Percentiles rank a stretch among this genome's conserved stretches.
These are phyloP conservation scores for Scheffersomyces illinoinensis DNA, from an alignment of 1,139 yeast species.

Conservation along the genomic window DNA sequence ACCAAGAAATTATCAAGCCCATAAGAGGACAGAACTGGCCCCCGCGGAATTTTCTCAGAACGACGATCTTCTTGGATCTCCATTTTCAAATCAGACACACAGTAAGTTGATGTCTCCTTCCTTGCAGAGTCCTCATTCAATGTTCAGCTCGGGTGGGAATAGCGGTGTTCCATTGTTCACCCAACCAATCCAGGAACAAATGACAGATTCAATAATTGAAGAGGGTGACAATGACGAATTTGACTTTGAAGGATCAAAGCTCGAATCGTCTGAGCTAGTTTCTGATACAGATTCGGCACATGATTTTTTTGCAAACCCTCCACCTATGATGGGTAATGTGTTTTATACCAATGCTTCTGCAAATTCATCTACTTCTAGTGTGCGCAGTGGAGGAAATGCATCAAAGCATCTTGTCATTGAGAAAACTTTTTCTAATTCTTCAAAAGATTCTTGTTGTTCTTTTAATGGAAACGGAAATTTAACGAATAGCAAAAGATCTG, in stretches of 20 bases:
- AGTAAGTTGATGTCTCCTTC: conserved; percentile 28
- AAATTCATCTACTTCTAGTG: conserved; percentile 37
- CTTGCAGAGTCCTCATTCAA: conserved; percentile 6
- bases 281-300: conserved; percentile 7
- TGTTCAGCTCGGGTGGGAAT: not conserved
- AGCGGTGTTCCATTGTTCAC: conserved; percentile 20
- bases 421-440: conserved; percentile 35
- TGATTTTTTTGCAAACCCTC: conserved; percentile 23
- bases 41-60: conserved; percentile 33
- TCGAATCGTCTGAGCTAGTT: conserved; percentile 2
- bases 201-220: conserved; percentile 27
- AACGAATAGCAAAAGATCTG: conserved; percentile 34
- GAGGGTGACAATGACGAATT: conserved; percentile 23
- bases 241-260: conserved; percentile 9
- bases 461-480: conserved; percentile 10
- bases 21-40: conserved; percentile 51
- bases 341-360: conserved; percentile 34
- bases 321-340: conserved; percentile 19
- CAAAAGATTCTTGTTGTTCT: conserved; percentile 27
- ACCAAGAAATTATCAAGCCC: conserved; percentile 15
- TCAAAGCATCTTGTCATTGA: conserved; percentile 25
- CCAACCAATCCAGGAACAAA: conserved; percentile 34
- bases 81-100: conserved; percentile 27
- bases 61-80: conserved; percentile 37
- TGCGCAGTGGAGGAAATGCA: conserved; percentile 19